Base-by-base conservation (phyloP, 1,284 basidiomycete species). In the Ustilago loliicola region DNA sequence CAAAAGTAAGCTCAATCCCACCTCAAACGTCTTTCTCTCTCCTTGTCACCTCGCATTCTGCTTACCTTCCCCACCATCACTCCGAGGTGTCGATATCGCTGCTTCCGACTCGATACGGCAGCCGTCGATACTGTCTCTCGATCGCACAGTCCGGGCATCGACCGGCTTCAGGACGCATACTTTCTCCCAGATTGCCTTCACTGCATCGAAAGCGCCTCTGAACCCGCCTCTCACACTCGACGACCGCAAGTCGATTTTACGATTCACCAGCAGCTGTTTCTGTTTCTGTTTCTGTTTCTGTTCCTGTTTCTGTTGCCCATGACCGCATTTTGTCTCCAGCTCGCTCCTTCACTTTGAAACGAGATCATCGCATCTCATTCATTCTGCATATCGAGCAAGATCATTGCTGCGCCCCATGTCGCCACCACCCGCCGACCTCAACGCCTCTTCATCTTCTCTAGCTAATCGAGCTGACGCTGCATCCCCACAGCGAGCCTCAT, bases 381-480 rank as follows among this genome's bases (percentile, higher is more conserved):
- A 45, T 15, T 23, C 42, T 5, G 42, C 42, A 45, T 9, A 45
- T 21, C 42, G n/a, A 45, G 42, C 42, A 21, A 21, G 3, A 1
- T 30, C 27, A n/a, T 45, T 17, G 34, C 55, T 29, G 27, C 38
- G 19, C 50, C 54, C 29, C 59, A 72, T 72, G 69, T 66, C 63
- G 59, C 29, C 60, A 10, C 51, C 32, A 25, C 47, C 69, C 15
- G 29, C 56, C 52, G 55, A 66, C 63, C 19, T 6, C 51, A 61
- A 21, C 60, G 34, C 36, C 29, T 40, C 38, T 34, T 42, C 60
- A 27, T 59, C 59, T 34, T 55, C 56, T n/a, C 40, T 40, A 23
- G 6, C 40, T 34, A 57, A 57, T 36, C 21, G 34, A 42, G 40
- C 45, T 19, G 54, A 57, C 29, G 11, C 71, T 27, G 29, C 40